Evolutionary conservation across 768 basidiomycete species (phyloP).

Genomic region (Podaxis sp.): DNA sequence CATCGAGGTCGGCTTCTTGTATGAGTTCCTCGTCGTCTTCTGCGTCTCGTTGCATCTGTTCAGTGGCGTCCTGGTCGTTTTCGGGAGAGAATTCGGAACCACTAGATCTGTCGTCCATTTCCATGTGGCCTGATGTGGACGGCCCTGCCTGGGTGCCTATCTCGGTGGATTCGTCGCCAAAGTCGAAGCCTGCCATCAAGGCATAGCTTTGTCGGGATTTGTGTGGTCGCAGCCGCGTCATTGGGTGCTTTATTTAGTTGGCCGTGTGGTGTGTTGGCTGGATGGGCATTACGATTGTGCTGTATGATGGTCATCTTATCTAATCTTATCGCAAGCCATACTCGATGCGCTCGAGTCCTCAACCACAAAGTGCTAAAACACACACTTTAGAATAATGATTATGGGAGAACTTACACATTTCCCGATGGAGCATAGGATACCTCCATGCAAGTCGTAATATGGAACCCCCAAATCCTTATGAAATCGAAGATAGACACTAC

Average conservation of each 20-base stretch:
- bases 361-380: neutral
- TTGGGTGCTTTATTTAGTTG: slow-evolving; percentile 19
- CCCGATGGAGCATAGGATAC: neutral
- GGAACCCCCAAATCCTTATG: neutral
- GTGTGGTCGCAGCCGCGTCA: slow-evolving; percentile 56
- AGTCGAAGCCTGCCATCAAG: slow-evolving; percentile 26
- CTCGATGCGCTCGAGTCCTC: neutral
- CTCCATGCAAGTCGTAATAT: neutral
- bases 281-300: neutral
- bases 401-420: neutral
- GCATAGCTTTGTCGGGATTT: slow-evolving; percentile 50
- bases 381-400: neutral
- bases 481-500: no score
- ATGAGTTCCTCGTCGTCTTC: slow-evolving; percentile 25
- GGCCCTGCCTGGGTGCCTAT: slow-evolving; percentile 31
- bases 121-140: slow-evolving; percentile 27
- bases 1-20: slow-evolving; percentile 25
- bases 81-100: slow-evolving; percentile 56
- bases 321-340: neutral
- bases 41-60: slow-evolving; percentile 25
- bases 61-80: slow-evolving; percentile 20
- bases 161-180: slow-evolving; percentile 30
- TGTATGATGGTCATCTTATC: neutral
- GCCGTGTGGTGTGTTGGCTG: neutral
- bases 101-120: slow-evolving; percentile 34